Conservation (phyloP, 345 rosid species). For the Passiflora organensis region DNA sequence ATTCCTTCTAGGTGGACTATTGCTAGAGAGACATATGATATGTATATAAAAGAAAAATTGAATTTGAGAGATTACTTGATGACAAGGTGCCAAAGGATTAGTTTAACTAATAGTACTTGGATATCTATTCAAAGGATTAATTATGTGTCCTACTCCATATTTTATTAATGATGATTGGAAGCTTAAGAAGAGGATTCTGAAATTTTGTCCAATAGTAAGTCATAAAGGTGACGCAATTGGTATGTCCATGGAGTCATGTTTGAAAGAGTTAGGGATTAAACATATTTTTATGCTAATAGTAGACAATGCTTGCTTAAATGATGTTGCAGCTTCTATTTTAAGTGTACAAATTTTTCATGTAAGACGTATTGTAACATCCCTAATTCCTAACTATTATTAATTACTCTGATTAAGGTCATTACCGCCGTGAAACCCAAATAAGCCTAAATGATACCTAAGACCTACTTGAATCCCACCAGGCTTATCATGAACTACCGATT, state of each 20-base stretch:
- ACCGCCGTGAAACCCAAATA: too few species aligned
- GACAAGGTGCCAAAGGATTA: neutral
- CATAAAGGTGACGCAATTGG: neutral
- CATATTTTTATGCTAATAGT: constrained; percentile 3
- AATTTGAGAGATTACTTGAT: neutral
- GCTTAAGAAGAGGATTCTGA: neutral
- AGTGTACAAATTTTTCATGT: neutral
- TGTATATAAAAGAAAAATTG: neutral
- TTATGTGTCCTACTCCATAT: constrained; percentile 3
- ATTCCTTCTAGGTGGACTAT: neutral
- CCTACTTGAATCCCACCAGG: too few species aligned
- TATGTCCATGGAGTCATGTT: neutral
- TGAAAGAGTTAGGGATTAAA: neutral
- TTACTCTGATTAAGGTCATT: too few species aligned
- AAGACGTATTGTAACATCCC: too few species aligned
- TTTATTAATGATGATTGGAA: constrained; percentile 11
- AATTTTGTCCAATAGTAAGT: neutral
- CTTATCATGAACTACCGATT: too few species aligned
- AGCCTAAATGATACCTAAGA: too few species aligned
- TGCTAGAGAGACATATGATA: neutral
- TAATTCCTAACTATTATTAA: too few species aligned
- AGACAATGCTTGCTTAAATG: constrained; percentile 8
- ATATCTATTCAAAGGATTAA: neutral
- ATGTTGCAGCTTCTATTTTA: neutral
- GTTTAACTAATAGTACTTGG: neutral